Percentiles rank a stretch among this genome's conserved stretches.
These are phyloP conservation scores for Centella asiatica DNA, from an alignment of 129 eudicot species.

Conservation along the genomic window DNA sequence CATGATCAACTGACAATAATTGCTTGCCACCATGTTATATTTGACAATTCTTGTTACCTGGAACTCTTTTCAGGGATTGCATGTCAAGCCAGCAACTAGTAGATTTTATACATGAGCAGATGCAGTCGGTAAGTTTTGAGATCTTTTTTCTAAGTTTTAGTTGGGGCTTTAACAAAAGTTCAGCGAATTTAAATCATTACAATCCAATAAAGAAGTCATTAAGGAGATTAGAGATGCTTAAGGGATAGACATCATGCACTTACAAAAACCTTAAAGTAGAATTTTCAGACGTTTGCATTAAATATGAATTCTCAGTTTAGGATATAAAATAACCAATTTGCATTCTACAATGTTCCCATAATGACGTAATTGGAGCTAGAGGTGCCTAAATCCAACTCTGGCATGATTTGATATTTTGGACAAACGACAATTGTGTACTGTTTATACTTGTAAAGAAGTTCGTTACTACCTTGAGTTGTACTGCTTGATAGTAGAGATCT, in stretches of 20 bases:
- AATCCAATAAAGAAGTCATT: neutral
- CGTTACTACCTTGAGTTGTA: too few species aligned
- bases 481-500: too few species aligned
- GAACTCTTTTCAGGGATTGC: constrained; percentile 68
- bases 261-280: neutral
- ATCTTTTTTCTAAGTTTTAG: neutral
- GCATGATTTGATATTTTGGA: too few species aligned
- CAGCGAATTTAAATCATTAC: neutral
- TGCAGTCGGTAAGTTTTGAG: constrained; percentile 47
- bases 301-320: too few species aligned
- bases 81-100: constrained; percentile 91
- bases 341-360: too few species aligned
- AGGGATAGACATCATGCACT: neutral
- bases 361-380: too few species aligned
- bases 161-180: neutral
- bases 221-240: neutral
- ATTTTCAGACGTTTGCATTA: neutral
- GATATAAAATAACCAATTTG: too few species aligned
- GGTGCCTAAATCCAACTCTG: too few species aligned
- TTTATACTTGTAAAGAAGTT: too few species aligned
- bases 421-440: too few species aligned
- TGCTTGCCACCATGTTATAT: neutral
- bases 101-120: constrained; percentile 65
- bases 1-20: neutral
- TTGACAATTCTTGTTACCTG: constrained; percentile 9